Percentiles rank a stretch among this genome's conserved stretches.
Evolutionary conservation across 2,329 filamentous ascomycete genomes (phyloP).

Genomic region (Laburnicola sp.): DNA sequence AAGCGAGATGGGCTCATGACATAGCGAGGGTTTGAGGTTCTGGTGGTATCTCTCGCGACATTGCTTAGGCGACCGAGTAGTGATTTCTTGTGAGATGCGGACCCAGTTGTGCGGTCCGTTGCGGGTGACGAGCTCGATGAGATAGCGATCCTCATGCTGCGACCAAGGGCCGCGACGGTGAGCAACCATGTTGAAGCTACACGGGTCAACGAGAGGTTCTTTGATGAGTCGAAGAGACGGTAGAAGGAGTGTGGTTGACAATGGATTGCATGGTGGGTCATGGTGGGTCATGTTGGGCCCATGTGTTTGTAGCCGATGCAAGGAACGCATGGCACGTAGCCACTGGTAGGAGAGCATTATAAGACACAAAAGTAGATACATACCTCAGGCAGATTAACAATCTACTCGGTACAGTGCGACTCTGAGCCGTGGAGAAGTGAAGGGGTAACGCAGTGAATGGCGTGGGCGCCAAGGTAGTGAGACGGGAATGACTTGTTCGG

Average conservation of each 20-base stretch:
- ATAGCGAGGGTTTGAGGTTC: conserved; percentile 83
- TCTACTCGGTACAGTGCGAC: no score
- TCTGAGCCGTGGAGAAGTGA: no score
- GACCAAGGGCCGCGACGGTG: conserved; percentile 84
- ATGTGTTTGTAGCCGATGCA: no score
- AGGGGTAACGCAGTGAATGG: conserved; percentile 26
- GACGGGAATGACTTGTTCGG: conserved; percentile 41
- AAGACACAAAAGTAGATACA: no score
- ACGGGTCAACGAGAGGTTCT: background rate
- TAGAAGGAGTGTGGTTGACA: background rate
- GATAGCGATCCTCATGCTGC: conserved; percentile 70
- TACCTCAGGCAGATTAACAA: no score
- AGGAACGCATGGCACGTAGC: no score
- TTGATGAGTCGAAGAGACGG: background rate
- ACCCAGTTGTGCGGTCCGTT: conserved; percentile 89
- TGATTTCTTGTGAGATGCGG: conserved; percentile 74
- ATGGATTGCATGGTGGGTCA: no score
- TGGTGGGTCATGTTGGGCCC: no score
- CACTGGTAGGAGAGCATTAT: no score
- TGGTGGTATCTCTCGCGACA: conserved; percentile 94
- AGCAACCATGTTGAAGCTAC: conserved; percentile 47
- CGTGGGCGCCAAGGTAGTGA: conserved; percentile 36
- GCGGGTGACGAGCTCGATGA: conserved; percentile 70
- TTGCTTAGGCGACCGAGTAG: conserved; percentile 85
- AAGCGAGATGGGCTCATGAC: conserved; percentile 75